Evolutionary conservation across 2,329 filamentous ascomycete genomes (phyloP), one percentile per base, ranked within the genome.

Genomic region (Gaeumannomyces sp.): DNA sequence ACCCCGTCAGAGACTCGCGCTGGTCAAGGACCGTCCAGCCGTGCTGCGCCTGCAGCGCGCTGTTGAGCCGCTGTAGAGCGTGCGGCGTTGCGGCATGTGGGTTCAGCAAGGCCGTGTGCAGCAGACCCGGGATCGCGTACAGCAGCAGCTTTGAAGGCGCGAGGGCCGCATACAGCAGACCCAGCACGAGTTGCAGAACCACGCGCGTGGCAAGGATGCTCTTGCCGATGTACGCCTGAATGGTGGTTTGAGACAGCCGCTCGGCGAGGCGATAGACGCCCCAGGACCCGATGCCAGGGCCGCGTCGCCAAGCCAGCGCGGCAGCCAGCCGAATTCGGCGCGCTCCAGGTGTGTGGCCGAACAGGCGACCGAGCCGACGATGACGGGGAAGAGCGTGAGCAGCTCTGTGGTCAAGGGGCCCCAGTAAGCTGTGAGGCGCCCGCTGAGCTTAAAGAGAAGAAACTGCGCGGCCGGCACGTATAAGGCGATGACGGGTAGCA

Each of bases 1-100:
- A 98, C 8, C 95, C 95, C 0, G 95, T 98, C 61, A 90, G 76
- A 0, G 93, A 97, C 76, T 98, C 95, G 69, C 85, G 83, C 14
- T 95, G 88, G 61, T 93, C 93, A 59, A 98, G 74, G 1, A 98
- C 77, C 1, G 85, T 84, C 83, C 89, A 98, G 1, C 45, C 45
- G 22, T 89, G 86, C 50, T 89, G 81, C 1, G 80, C 76, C 27
- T 79, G 76, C 59, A 98, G 78, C 0, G 85, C 88, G 6, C 78
- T 77, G 72, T 96, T 94, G 53, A 95, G 78, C 0, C 81, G 77
- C 1, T 79, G 75, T 0, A 87, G 86, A 0, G 87, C 86, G 69
- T 80, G 79, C 0, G 83, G 80, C 1, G 87, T 84, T 61, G 86
- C 84, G 62, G 91, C 79, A 73, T 97, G 93, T 0, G 88, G 84